Percentiles rank a stretch among this genome's conserved stretches.
These are phyloP conservation scores for Musa schizocarpa DNA, from an alignment of 176 grass and related monocot genomes.

Conservation along the genomic window DNA sequence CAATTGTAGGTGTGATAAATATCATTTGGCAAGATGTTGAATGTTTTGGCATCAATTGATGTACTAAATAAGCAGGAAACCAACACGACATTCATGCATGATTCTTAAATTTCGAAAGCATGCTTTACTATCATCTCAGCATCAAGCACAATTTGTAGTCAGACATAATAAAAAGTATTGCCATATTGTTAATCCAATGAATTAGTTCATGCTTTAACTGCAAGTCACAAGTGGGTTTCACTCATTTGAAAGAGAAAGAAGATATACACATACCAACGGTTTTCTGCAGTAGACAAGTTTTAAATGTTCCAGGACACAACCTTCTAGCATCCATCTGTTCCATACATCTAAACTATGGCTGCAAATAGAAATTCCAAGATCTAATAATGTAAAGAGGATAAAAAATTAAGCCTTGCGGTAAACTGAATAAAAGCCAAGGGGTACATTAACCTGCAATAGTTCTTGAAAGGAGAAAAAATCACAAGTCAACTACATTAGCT, in stretches of 20 bases:
- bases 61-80: too few relatives aligned
- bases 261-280: conserved; percentile 40
- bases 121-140: too few relatives aligned
- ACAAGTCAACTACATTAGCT: too few relatives aligned
- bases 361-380: conserved; percentile 93
- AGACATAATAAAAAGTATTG: too few relatives aligned
- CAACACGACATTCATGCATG: background rate
- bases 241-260: background rate
- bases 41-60: too few relatives aligned
- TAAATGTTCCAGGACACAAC: conserved; percentile 54
- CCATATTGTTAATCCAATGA: too few relatives aligned
- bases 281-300: conserved; percentile 78
- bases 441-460: conserved; percentile 65
- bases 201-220: background rate
- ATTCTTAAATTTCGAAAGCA: too few relatives aligned
- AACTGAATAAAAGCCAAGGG: background rate
- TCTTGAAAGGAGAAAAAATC: background rate
- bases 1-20: background rate
- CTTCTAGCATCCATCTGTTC: conserved; percentile 85
- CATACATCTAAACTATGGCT: conserved; percentile 71
- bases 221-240: background rate
- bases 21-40: too few relatives aligned
- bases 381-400: conserved; percentile 24
- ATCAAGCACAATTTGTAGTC: too few relatives aligned
- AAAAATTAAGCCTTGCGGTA: background rate